Evolutionary conservation across 2,329 filamentous ascomycete species (phyloP).

Genomic region (Aspergillus sclerotialis): DNA sequence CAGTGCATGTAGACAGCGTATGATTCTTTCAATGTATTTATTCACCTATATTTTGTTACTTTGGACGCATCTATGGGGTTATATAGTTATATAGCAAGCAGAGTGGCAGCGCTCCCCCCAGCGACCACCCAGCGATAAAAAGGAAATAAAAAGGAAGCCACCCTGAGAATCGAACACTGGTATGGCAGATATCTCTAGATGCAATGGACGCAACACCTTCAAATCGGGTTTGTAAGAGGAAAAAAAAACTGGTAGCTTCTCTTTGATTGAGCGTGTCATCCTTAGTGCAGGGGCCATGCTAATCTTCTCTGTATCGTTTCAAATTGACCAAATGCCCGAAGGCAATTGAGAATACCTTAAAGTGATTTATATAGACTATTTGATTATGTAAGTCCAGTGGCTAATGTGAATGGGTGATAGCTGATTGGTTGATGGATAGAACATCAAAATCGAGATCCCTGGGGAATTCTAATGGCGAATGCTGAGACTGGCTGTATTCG

Average conservation of each 20-base stretch:
- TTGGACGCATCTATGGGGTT: no score
- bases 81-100: no score
- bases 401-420: no score
- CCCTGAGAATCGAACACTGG: conserved; percentile 6
- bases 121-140: background rate
- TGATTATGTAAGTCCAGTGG: no score
- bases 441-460: no score
- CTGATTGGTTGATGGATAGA: no score
- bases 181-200: background rate
- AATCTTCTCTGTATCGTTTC: conserved; percentile 70
- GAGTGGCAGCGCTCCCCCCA: background rate
- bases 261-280: conserved; percentile 87
- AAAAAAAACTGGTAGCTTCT: conserved; percentile 66
- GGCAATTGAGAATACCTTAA: conserved; percentile 18
- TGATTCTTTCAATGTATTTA: background rate
- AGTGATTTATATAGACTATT: conserved; percentile 20
- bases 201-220: conserved; percentile 3
- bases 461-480: no score
- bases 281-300: conserved; percentile 85
- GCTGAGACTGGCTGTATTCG: no score
- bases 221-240: conserved; percentile 10
- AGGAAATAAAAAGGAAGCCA: background rate
- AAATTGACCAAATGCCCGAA: conserved; percentile 57
- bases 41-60: background rate
- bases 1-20: conserved; percentile 1